These are phyloP conservation scores for Ambrosiella cleistominuta DNA, from an alignment of 2,329 filamentous ascomycete genomes.

Conservation along the genomic window DNA sequence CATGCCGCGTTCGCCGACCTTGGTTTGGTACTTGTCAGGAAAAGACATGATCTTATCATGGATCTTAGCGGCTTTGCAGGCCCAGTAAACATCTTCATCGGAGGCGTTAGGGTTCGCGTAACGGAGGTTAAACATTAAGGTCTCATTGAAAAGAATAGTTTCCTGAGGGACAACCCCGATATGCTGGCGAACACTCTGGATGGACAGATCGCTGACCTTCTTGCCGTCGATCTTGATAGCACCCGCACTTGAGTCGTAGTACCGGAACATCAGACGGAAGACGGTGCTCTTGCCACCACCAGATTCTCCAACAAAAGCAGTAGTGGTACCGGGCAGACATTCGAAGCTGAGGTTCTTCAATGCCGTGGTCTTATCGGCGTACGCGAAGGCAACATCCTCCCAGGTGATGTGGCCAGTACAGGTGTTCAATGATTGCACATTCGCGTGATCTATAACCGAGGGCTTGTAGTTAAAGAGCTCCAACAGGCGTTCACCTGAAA, in stretches of 20 bases:
- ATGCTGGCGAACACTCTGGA: conserved; percentile 76
- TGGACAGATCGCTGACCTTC: conserved; percentile 71
- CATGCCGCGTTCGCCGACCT: conserved; percentile 77
- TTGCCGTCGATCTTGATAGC: conserved; percentile 70
- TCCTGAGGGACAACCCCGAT: conserved; percentile 97
- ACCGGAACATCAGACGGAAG: conserved; percentile 88
- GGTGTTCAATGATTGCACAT: conserved; percentile 41
- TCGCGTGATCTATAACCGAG: conserved; percentile 64
- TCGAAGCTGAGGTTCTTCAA: conserved; percentile 70
- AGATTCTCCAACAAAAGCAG: conserved; percentile 88
- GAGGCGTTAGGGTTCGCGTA: conserved; percentile 72
- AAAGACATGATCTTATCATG: conserved; percentile 84
- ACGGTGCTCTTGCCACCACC: conserved; percentile 94
- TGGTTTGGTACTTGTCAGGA: conserved; percentile 74
- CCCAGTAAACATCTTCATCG: conserved; percentile 64
- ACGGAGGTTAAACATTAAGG: conserved; percentile 82
- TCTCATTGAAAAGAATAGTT: conserved; percentile 87
- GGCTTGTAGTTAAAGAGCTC: conserved; percentile 94
- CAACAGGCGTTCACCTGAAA: conserved; percentile 85
- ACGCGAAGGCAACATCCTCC: conserved; percentile 77
- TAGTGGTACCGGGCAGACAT: conserved; percentile 78
- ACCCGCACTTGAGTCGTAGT: conserved; percentile 73
- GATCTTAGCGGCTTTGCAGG: conserved; percentile 74
- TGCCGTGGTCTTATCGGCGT: conserved; percentile 72
- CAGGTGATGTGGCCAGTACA: conserved; percentile 76